Conservation (phyloP, 768 basidiomycete species). For the Porphyrellus cyaneotinctus region DNA sequence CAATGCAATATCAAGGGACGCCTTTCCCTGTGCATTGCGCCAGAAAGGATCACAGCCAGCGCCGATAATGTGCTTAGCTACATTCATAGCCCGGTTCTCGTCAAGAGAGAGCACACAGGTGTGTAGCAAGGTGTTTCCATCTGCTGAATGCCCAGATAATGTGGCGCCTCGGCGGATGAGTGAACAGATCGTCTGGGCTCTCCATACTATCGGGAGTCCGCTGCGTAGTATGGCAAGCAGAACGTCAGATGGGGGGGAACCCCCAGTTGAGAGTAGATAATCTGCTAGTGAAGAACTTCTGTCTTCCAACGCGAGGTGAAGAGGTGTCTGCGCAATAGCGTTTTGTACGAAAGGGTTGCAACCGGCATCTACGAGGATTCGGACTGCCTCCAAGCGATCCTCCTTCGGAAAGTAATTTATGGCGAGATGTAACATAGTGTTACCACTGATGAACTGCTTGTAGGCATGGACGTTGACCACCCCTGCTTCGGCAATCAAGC, state of each 20-base stretch:
- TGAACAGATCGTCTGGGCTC: not conserved
- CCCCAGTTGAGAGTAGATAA: not conserved
- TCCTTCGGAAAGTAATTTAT: not conserved
- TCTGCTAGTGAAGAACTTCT: not conserved
- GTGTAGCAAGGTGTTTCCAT: not conserved
- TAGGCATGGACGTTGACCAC: not conserved
- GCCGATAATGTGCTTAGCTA: not conserved
- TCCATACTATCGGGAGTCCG: not conserved
- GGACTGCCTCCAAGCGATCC: not conserved
- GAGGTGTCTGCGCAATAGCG: not conserved
- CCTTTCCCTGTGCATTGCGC: not conserved
- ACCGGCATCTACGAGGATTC: not conserved
- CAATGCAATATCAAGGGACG: constrained; percentile 9
- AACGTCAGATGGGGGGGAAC: not conserved
- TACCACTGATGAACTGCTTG: not conserved
- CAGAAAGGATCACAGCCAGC: constrained; percentile 6
- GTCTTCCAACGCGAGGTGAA: not conserved
- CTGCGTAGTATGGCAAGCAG: not conserved
- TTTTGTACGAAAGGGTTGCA: not conserved
- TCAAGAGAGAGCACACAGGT: not conserved
- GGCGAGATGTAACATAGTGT: not conserved
- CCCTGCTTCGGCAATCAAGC: not conserved
- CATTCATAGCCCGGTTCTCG: not conserved
- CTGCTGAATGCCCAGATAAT: accelerated
- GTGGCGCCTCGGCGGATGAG: not conserved